phyloP scores from a whole-genome alignment of 306 rosid genomes.

The Quercus suber region DNA sequence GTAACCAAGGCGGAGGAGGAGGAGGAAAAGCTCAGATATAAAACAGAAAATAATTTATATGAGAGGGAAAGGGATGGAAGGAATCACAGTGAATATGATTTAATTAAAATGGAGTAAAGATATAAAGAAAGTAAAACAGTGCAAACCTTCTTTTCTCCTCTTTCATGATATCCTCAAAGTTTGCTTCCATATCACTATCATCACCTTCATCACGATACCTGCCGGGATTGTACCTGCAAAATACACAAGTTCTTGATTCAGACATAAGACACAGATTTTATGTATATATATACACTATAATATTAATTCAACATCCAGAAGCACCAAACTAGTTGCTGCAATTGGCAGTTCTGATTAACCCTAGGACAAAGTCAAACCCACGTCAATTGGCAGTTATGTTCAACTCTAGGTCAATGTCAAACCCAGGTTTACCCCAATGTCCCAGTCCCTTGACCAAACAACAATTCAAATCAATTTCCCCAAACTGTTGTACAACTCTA shows the following conservation, averaged over 20 bases:
- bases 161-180: conserved; percentile 62
- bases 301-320: neutral
- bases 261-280: neutral
- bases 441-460: neutral
- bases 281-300: neutral
- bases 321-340: neutral
- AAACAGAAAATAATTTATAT: neutral
- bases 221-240: conserved; percentile 64
- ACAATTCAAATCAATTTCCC: neutral
- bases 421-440: neutral
- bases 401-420: neutral
- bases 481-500: neutral
- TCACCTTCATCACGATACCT: conserved; percentile 51
- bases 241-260: neutral
- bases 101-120: neutral
- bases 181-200: conserved; percentile 75
- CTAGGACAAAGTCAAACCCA: neutral
- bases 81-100: neutral
- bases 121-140: neutral
- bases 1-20: too few relatives aligned
- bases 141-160: conserved; percentile 77
- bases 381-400: neutral
- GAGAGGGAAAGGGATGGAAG: neutral
- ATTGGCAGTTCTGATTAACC: neutral
- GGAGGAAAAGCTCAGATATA: neutral